phyloP scores from a whole-genome alignment of 371 early-diverging fungal species.

The Rhizopus arrhizus region DNA sequence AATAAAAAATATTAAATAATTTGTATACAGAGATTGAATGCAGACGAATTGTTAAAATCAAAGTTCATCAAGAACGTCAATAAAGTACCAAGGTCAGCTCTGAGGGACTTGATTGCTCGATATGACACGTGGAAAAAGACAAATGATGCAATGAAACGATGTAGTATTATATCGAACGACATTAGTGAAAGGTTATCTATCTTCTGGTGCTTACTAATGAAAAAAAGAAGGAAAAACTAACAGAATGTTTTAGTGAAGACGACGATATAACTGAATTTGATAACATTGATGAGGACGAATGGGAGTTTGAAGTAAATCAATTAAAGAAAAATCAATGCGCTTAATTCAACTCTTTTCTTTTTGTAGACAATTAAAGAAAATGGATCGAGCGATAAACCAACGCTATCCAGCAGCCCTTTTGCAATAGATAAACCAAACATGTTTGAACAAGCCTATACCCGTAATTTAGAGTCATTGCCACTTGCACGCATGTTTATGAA shows the following conservation, averaged over 20 bases:
- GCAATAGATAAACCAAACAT: background rate
- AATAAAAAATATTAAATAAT: background rate
- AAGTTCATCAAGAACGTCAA: conserved; percentile 58
- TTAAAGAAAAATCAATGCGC: background rate
- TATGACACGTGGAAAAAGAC: conserved; percentile 58
- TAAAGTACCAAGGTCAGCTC: conserved; percentile 45
- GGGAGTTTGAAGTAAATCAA: conserved; percentile 50
- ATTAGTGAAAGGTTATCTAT: conserved; percentile 43
- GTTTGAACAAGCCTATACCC: conserved; percentile 24
- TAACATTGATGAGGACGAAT: conserved; percentile 37
- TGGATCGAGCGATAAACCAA: background rate
- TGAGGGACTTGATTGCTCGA: conserved; percentile 53
- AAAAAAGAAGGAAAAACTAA: background rate
- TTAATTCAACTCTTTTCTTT: background rate
- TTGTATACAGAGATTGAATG: conserved; percentile 53
- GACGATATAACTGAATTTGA: conserved; percentile 32
- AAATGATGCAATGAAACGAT: conserved; percentile 45
- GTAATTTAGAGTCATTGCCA: conserved; percentile 41
- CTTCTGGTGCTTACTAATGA: background rate
- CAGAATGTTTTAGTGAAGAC: conserved; percentile 17
- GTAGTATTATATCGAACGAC: conserved; percentile 45
- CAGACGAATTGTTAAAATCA: conserved; percentile 61
- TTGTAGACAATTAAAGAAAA: conserved; percentile 6
- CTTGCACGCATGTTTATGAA: conserved; percentile 49
- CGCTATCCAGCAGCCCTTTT: background rate